Evolutionary conservation across 139 green algal species (phyloP).

Genomic region (Edaphochlamys debaryana): DNA sequence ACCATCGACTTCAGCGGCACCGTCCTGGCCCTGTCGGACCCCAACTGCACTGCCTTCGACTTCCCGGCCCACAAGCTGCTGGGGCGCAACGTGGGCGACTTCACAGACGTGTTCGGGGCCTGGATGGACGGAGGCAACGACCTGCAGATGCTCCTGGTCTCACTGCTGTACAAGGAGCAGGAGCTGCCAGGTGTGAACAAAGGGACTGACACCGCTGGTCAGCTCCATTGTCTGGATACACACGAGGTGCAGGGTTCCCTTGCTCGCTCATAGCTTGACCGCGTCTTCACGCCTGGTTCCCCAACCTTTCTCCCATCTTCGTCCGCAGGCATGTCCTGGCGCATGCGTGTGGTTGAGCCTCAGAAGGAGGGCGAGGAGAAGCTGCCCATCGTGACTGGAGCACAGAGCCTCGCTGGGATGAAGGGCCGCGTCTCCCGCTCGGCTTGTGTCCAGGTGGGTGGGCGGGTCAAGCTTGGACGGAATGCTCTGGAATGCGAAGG

Average conservation of each 20-base stretch:
- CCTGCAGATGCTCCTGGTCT: constrained; percentile 46
- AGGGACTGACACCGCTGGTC: too few relatives aligned
- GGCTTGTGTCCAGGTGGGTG: too few relatives aligned
- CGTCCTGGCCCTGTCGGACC: neutral
- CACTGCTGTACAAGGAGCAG: constrained; percentile 45
- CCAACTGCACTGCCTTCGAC: neutral
- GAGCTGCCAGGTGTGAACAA: constrained; percentile 36
- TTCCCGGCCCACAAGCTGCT: neutral
- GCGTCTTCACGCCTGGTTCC: too few relatives aligned
- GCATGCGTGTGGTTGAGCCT: neutral
- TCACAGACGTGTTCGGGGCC: constrained; percentile 40
- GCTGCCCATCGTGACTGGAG: too few relatives aligned
- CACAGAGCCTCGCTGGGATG: too few relatives aligned
- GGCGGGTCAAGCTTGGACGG: too few relatives aligned
- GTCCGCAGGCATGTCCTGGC: neutral
- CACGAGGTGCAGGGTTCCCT: too few relatives aligned
- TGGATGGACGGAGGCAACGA: constrained; percentile 1
- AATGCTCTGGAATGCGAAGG: too few relatives aligned
- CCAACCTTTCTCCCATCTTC: too few relatives aligned
- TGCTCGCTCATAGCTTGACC: too few relatives aligned
- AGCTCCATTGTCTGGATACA: too few relatives aligned
- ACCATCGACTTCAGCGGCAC: neutral
- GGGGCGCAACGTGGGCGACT: constrained; percentile 15
- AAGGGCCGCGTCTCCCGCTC: neutral
- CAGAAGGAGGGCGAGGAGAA: neutral